Conservation (phyloP, 2,329 filamentous ascomycete genomes). For the Penicillium nordicum region DNA sequence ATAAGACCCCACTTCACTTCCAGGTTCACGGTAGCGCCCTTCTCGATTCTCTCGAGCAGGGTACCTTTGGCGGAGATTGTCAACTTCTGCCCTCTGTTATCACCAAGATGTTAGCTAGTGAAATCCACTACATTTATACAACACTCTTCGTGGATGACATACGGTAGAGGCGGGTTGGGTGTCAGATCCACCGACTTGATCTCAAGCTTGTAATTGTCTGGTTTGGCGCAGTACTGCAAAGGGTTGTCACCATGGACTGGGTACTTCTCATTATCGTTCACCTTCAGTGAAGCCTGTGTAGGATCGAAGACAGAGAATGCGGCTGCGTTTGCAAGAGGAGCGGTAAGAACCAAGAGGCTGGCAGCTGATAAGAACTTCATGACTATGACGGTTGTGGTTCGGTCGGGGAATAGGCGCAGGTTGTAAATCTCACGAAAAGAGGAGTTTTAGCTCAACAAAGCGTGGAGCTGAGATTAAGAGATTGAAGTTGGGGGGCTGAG, state of each 20-base stretch:
- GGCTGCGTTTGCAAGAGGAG: conserved; percentile 45
- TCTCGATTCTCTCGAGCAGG: conserved; percentile 67
- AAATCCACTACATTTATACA: background rate
- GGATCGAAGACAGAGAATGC: conserved; percentile 48
- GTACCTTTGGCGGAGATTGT: conserved; percentile 73
- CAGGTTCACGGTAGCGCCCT: conserved; percentile 77
- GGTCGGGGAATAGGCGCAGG: background rate
- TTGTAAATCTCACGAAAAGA: background rate
- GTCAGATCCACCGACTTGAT: conserved; percentile 76
- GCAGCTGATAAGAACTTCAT: conserved; percentile 44
- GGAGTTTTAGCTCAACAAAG: background rate
- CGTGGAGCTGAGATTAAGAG: background rate
- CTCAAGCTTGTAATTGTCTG: conserved; percentile 65
- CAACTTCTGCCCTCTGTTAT: conserved; percentile 68
- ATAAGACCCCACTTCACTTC: conserved; percentile 94
- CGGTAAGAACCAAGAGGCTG: conserved; percentile 44
- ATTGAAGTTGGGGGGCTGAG: conserved; percentile 3
- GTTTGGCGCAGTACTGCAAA: conserved; percentile 71
- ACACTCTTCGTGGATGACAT: conserved; percentile 42
- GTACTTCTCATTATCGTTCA: conserved; percentile 47
- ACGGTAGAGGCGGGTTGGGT: conserved; percentile 87
- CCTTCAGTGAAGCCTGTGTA: conserved; percentile 50
- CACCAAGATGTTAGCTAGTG: conserved; percentile 14
- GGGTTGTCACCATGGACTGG: conserved; percentile 83
- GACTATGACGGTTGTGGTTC: conserved; percentile 8